Base-by-base conservation (phyloP, 805 yeast genomes). In the Candida caryicola region DNA sequence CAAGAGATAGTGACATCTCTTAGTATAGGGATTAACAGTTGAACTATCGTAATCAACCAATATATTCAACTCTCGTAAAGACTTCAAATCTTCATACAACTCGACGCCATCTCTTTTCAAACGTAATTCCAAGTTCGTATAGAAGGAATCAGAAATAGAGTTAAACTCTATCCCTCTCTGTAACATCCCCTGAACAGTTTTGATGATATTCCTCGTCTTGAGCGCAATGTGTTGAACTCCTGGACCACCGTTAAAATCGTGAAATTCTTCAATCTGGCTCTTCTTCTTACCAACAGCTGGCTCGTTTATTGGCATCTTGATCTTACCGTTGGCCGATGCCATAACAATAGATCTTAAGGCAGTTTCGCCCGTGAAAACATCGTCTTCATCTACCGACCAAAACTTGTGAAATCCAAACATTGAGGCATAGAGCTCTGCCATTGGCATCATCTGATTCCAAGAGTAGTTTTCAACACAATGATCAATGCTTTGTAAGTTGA, bases 161-260 rank as follows among this genome's bases (percentile, higher is more conserved):
- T 86, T 82, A 59, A 88, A 87, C 47, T 79, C 81, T 10, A 79
- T 74, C 3, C 95, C 95, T 34, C 87, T 66, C n/a, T 56, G 40
- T 29, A 62, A 69, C 71, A 88, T 60, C 9, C 67, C 60, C 2
- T 55, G 44, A 10, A 87, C 82, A 0, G 88, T 69, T 2, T 55
- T 54, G 15, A 85, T 48, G 28, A 87, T 86, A 56, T 84, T 69
- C 18, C 66, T 59, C 0, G 91, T 85, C 35, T 66, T 60, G 17
- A 87, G 57, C 0, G 95, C 95, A 51, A 87, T 66, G 54, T 87
- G 95, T 61, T 87, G 95, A 25, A 88, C 76, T 3, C 95, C 95
- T 0, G 95, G 84, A 0, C 95, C 95, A 33, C 76, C 76, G 56
- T 85, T 73, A 52, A 68, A 87, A 36, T 81, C 83, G 45, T 82